phyloP scores from a whole-genome alignment of 352 stramenopile genomes.

The Thraustochytrium sp. region DNA sequence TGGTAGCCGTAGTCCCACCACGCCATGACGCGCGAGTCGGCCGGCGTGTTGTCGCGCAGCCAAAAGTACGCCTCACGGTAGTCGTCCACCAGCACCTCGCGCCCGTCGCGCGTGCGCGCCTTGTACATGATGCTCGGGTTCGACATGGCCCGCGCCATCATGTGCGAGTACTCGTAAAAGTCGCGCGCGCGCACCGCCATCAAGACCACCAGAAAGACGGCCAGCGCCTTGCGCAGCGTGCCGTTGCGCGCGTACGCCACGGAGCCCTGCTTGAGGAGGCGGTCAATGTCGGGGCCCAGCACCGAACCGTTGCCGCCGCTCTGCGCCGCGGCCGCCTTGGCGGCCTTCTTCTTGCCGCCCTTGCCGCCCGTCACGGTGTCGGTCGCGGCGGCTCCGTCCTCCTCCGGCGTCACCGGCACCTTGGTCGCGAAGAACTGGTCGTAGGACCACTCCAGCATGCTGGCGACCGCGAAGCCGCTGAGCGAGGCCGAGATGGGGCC shows the following conservation, averaged over 20 bases:
- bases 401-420: neutral
- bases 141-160: constrained; percentile 54
- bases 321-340: constrained; percentile 5
- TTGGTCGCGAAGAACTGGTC: constrained; percentile 46
- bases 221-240: constrained; percentile 69
- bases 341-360: constrained; percentile 4
- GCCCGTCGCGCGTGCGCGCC: constrained; percentile 61
- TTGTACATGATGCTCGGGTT: constrained; percentile 70
- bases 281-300: constrained; percentile 49
- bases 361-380: neutral
- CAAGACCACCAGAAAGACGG: constrained; percentile 55
- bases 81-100: constrained; percentile 87
- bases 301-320: neutral
- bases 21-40: constrained; percentile 66
- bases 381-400: neutral
- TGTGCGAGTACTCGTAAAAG: constrained; percentile 58
- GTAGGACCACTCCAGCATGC: constrained; percentile 50
- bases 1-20: constrained; percentile 87
- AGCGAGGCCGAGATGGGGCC: constrained; percentile 85
- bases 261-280: constrained; percentile 54
- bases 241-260: neutral
- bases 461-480: constrained; percentile 68
- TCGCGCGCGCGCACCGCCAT: constrained; percentile 21
- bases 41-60: constrained; percentile 76
- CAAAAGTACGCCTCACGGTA: constrained; percentile 91